Evolutionary conservation across 148 eudicot species (phyloP).

Genomic region (Rhododendron molle): DNA sequence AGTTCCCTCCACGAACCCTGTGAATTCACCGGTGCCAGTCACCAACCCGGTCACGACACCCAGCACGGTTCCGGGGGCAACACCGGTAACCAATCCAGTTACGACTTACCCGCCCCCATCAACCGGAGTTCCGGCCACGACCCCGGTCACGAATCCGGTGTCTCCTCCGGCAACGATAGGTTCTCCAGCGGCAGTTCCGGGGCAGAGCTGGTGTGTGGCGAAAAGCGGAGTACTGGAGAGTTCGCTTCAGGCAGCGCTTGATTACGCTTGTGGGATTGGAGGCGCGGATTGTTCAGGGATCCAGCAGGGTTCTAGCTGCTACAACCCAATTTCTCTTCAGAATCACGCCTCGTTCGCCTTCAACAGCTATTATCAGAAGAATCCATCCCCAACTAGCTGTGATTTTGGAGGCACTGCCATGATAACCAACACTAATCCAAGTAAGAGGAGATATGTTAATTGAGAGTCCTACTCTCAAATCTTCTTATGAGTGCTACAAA

Average conservation of each 20-base stretch:
- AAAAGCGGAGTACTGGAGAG: slow-evolving; percentile 47
- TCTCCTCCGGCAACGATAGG: slow-evolving; percentile 8
- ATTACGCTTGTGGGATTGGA: slow-evolving; percentile 90
- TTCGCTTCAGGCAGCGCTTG: slow-evolving; percentile 60
- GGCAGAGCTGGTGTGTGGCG: slow-evolving; percentile 88
- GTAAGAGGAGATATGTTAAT: slow-evolving; percentile 37
- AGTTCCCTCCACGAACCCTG: slow-evolving; percentile 25
- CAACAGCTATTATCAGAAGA: slow-evolving; percentile 77
- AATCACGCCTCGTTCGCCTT: slow-evolving; percentile 91
- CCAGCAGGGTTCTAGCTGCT: slow-evolving; percentile 74
- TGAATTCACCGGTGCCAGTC: slow-evolving; percentile 16
- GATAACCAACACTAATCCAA: slow-evolving; percentile 67
- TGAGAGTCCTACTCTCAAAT: background rate
- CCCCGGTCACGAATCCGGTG: slow-evolving; percentile 23
- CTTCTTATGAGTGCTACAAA: background rate
- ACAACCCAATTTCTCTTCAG: slow-evolving; percentile 56
- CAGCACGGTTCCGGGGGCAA: background rate
- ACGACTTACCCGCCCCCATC: slow-evolving; percentile 25
- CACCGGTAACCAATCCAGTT: slow-evolving; percentile 35
- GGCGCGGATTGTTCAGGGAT: slow-evolving; percentile 83
- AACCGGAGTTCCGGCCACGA: slow-evolving; percentile 34
- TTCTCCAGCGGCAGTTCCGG: slow-evolving; percentile 22
- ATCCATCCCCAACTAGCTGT: slow-evolving; percentile 69
- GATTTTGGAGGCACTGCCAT: slow-evolving; percentile 79
- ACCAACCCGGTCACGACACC: slow-evolving; percentile 49